Evolutionary conservation across 83 land plant genomes (phyloP), one percentile per base, ranked within the genome.

Genomic region (Diphasiastrum complanatum): DNA sequence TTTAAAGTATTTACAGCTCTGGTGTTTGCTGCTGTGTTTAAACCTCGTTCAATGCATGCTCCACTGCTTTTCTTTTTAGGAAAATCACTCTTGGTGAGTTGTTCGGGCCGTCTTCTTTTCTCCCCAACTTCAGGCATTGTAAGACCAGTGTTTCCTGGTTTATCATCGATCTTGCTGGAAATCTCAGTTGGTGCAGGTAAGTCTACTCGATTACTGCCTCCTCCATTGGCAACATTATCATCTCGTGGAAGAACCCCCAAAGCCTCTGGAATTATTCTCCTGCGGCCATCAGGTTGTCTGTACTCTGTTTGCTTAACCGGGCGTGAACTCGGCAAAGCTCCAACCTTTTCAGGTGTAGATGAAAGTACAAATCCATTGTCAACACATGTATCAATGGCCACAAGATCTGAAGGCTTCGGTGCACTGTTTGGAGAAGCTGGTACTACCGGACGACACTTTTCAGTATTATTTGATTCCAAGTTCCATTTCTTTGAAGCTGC

Each of bases 221-320:
- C 75, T 19, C 52, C 61, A 27, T 62, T 56, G 76, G 38, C 50
- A 45, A 74, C 48, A 57, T 67, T 75, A 34, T 85, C 90, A 33
- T 75, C 74, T 19, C 80, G 77, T 29, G 52, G 33, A 56, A 83
- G 76, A 49, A 73, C 80, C 1, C 91, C 88, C 60, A 91, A 76
- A 62, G 98, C 88, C 75, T 93, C 89, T 11, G 98, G 98, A 38
- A 93, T 93, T 43, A 93, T 93, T 46, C 98, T 71, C 61, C 88
- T 83, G 51, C 96, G 78, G 0, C 96, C 98, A 80, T 93, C 98
- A 49, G 91, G 83, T 11, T 88, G 69, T 33, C 96, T 75, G 51
- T 93, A 92, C 60, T 92, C 98, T 65, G 74, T 81, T 61, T 92
- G 98, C 65, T 88, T 85, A 12, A 85, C 86, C 41, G 88, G 96